Base-by-base conservation (phyloP, 2,329 filamentous ascomycete genomes). In the Penicillium occitanis region DNA sequence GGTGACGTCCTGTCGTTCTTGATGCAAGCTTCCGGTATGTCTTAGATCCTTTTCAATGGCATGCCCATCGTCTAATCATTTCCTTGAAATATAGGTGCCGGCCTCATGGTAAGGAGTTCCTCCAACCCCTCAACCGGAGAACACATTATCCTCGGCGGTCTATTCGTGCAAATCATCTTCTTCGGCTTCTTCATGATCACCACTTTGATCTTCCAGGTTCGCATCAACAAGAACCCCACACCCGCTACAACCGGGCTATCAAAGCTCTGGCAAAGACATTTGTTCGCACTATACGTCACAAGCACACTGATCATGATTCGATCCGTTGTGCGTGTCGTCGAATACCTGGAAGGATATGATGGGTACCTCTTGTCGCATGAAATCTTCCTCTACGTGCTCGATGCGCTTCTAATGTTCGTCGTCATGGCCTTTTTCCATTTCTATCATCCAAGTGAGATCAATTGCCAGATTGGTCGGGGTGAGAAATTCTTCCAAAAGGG, bases 211-310 rank as follows among this genome's bases (percentile, higher is more conserved):
- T 75, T 76, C 62, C 71, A 75, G 46, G 17, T 44, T 1, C 74
- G 73, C n/a, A 66, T 76, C 79, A 53, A 59, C 0, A 72, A 69
- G 6, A 50, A 68, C 4, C 78, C 79, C 0, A 78, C 76, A 37
- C 58, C 67, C 40, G 66, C 66, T 0, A 72, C 75, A 0, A 67
- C 69, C 3, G 42, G 77, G 30, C 58, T 60, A 4, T 22, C 22
- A 0, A 50, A 73, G 19, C 63, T 64, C 35, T 82, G 80, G 80
- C 74, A 72, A 33, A 69, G 65, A 10, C 72, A 81, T 33, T 73
- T 83, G 61, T 71, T 73, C 51, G 75, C 72, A 1, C 50, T 76
- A 63, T 67, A 65, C 67, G 42, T 69, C 1, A 64, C 64, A 11
- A 71, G 70, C 44, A 30, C 57, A 2, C 59, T 73, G 35, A 70